Conservation (phyloP, 1,139 yeast genomes). For the Debaryomyces sp. region DNA sequence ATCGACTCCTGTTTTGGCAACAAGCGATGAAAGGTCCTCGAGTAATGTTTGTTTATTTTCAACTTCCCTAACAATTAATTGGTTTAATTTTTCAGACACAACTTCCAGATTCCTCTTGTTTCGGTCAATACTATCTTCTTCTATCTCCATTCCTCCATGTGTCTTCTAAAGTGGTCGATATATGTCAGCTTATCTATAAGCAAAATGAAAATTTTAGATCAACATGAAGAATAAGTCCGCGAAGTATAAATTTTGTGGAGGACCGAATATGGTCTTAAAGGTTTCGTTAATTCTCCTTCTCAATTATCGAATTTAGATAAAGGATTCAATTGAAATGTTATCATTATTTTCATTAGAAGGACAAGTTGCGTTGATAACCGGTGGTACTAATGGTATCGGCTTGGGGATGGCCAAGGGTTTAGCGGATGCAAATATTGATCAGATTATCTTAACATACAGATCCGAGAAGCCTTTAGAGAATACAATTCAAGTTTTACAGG, state of each 20-base stretch:
- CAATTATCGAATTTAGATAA: neutral
- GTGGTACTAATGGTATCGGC: constrained; percentile 41
- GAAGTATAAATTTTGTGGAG: neutral
- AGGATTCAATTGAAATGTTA: constrained; percentile 7
- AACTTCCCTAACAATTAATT: neutral
- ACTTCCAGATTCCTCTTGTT: neutral
- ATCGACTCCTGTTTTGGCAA: constrained; percentile 8
- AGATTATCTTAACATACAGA: constrained; percentile 29
- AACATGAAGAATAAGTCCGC: neutral
- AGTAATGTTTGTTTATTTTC: constrained; percentile 3
- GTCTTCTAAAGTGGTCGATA: neutral
- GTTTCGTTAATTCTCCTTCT: neutral
- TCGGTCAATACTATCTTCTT: neutral
- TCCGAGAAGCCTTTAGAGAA: constrained; percentile 18
- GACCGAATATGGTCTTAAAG: neutral
- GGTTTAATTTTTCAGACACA: constrained; percentile 1
- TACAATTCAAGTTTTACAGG: constrained; percentile 20
- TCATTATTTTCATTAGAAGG: constrained; percentile 33
- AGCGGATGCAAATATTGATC: constrained; percentile 35
- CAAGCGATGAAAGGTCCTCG: constrained; percentile 1
- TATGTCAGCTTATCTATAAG: neutral
- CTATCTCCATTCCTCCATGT: neutral
- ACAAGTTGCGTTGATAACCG: constrained; percentile 37
- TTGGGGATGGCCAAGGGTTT: constrained; percentile 37
- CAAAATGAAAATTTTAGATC: neutral